These are phyloP conservation scores for Lentinula boryana DNA, from an alignment of 768 basidiomycete species.

Conservation along the genomic window DNA sequence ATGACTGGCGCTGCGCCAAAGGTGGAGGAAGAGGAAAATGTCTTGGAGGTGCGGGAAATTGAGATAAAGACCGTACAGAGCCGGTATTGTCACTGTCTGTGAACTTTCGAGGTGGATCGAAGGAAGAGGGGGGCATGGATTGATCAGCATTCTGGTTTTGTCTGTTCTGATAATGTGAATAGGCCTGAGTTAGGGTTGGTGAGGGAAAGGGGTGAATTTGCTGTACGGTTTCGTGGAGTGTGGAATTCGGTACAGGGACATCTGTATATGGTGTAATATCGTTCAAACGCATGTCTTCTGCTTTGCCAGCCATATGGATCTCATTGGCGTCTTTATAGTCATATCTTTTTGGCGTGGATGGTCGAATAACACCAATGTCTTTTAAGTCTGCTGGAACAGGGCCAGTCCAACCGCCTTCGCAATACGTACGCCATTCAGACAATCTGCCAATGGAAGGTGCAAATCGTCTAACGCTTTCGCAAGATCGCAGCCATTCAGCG, in stretches of 20 bases:
- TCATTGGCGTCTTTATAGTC: neutral
- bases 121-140: constrained; percentile 19
- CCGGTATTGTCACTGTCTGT: constrained; percentile 34
- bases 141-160: constrained; percentile 7
- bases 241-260: neutral
- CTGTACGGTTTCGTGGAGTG: neutral
- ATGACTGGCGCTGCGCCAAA: constrained; percentile 12
- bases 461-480: constrained; percentile 65
- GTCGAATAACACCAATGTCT: constrained; percentile 17
- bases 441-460: constrained; percentile 65
- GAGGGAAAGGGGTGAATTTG: neutral
- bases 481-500: constrained; percentile 68
- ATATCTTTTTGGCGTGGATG: neutral
- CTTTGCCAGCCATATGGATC: neutral
- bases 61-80: constrained; percentile 64
- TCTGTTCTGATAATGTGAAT: constrained; percentile 8
- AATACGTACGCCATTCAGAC: constrained; percentile 66
- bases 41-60: constrained; percentile 68
- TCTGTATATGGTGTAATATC: neutral
- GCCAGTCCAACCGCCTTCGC: constrained; percentile 72
- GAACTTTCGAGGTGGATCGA: constrained; percentile 30
- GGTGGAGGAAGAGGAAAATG: constrained; percentile 62
- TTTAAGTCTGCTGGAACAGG: constrained; percentile 39
- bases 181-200: neutral
- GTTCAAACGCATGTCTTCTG: neutral